A percentile compares a stretch with the other conserved stretches of the same genome.
Evolutionary conservation across 2,329 filamentous ascomycete species (phyloP).

Genomic region (Laburnicola sp.): DNA sequence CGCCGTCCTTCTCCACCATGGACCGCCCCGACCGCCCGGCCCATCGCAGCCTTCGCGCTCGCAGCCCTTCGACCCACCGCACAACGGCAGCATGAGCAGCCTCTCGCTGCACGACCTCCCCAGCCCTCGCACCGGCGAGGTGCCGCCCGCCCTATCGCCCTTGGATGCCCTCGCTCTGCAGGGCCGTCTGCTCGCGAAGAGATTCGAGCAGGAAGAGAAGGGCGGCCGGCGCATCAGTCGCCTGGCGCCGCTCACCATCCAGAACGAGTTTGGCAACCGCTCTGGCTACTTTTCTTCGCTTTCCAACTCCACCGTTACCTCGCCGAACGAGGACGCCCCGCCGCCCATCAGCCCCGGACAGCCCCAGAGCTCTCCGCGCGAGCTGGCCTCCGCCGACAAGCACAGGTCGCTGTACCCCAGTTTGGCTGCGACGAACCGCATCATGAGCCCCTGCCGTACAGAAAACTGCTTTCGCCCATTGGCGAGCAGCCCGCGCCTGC

Average conservation of each 20-base stretch:
- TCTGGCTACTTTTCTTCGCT: constrained; percentile 80
- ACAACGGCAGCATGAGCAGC: constrained; percentile 38
- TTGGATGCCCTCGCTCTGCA: constrained; percentile 94
- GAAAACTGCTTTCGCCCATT: constrained; percentile 40
- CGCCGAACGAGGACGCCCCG: constrained; percentile 53
- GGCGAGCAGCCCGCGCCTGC: constrained; percentile 34
- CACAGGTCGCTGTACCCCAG: constrained; percentile 44
- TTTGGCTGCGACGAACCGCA: constrained; percentile 37
- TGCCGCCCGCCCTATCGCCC: constrained; percentile 87
- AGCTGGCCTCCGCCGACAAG: constrained; percentile 30
- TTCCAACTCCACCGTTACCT: constrained; percentile 60
- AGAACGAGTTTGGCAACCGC: constrained; percentile 76
- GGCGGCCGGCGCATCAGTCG: constrained; percentile 80
- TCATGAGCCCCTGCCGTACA: constrained; percentile 32
- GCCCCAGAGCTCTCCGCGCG: constrained; percentile 28
- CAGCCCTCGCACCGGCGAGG: constrained; percentile 57
- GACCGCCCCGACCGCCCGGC: constrained; percentile 36
- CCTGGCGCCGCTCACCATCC: constrained; percentile 78
- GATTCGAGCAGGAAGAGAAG: constrained; percentile 75
- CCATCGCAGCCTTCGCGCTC: too few relatives aligned
- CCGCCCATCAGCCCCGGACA: constrained; percentile 32
- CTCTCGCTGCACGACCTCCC: constrained; percentile 47
- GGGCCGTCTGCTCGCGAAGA: constrained; percentile 81
- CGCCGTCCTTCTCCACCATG: constrained; percentile 30
- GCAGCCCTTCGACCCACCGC: constrained; percentile 35